Base-by-base conservation (phyloP, 1,284 basidiomycete genomes). In the Sporisorium iseilematis-ciliati region DNA sequence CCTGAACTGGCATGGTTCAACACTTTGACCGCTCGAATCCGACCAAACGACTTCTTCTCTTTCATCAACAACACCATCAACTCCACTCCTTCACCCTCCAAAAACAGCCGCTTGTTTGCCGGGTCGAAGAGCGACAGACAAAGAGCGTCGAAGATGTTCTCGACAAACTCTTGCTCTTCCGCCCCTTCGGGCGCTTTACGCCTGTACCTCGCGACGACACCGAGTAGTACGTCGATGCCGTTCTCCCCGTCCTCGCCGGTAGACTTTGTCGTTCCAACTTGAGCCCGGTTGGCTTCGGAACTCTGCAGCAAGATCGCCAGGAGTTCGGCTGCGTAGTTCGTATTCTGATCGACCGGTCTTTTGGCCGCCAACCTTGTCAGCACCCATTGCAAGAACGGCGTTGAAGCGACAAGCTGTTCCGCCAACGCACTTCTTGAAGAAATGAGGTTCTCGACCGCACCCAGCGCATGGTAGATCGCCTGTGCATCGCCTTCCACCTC, bases 141-240 rank as follows among this genome's bases (percentile, higher is more conserved):
- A 23, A 99, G 86, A 0, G 91, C 87, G 85, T 97, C 93, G 80
- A 99, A 97, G 2, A 93, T 77, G 84, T 99, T 99, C 84, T 98
- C 96, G 92, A 98, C 94, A 85, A 94, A 98, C 84, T 99, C 97
- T 11, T 90, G 89, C 86, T 99, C 96, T 69, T 99, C 97, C 6
- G 91, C 89, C 75, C 94, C 91, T 0, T 87, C 86, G 0, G 95
- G 95, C 81, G 97, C 92, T 50, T 90, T 88, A 78, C 90, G 90
- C 53, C 95, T 91, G 83, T 92, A 98, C 7, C 67, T 66, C 31
- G 72, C 92, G 21, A 97, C 87, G 0, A 91, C 90, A 76, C 91
- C 91, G 29, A 99, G 87, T 42, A 92, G 85, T 0, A 85, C 87
- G 79, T 98, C 95, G 1, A 98, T 89, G 0, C 94, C 95, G 65